These are phyloP conservation scores for Xylariaceae sp. DNA, from an alignment of 2,329 filamentous ascomycete genomes.

Conservation along the genomic window DNA sequence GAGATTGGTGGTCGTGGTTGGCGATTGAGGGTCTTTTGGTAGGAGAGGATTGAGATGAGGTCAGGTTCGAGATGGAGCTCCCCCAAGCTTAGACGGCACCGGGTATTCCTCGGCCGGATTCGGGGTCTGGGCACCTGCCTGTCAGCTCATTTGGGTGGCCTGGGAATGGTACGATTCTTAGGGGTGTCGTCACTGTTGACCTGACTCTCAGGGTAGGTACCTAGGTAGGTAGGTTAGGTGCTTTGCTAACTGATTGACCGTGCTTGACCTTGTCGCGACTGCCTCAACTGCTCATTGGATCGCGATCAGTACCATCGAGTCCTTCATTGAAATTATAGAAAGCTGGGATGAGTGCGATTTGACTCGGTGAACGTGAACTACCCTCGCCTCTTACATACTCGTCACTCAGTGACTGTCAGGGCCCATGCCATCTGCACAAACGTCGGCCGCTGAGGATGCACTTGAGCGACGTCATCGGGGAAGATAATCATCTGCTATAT, in stretches of 20 bases:
- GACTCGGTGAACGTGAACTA: neutral
- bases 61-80: constrained; percentile 21
- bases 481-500: constrained; percentile 1
- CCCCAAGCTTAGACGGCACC: constrained; percentile 13
- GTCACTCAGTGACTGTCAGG: neutral
- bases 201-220: too few species aligned
- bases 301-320: too few species aligned
- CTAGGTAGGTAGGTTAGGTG: too few species aligned
- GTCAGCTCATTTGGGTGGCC: constrained; percentile 2
- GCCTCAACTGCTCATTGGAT: constrained; percentile 14
- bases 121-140: neutral
- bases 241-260: too few species aligned
- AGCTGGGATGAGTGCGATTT: neutral
- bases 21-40: constrained; percentile 20
- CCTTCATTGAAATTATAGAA: neutral
- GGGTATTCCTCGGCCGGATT: constrained; percentile 26
- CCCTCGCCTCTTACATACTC: neutral
- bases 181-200: neutral
- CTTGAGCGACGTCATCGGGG: constrained; percentile 4
- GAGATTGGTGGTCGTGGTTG: constrained; percentile 38
- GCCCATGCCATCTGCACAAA: neutral
- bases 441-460: constrained; percentile 9
- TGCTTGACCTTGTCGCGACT: constrained; percentile 19
- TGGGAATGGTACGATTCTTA: constrained; percentile 6
- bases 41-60: constrained; percentile 24